These are phyloP conservation scores for Aspergillus ochraceoroseus DNA, from an alignment of 2,329 filamentous ascomycete species.

Conservation along the genomic window DNA sequence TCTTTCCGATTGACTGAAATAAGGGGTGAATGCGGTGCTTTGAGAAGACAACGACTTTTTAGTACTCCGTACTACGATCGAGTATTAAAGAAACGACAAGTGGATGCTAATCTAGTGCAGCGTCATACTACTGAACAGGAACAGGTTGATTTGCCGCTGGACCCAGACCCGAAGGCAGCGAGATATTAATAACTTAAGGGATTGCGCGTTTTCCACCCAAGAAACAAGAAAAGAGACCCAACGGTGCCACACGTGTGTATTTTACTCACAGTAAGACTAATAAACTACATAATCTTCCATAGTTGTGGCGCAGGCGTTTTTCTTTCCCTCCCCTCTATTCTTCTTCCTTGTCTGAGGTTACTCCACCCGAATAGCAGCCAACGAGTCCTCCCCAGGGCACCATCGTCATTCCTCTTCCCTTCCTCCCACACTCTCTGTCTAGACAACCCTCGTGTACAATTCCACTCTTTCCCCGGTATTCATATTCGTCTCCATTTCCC, in stretches of 20 bases:
- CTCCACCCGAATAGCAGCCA: constrained; percentile 4
- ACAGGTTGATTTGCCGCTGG: constrained; percentile 8
- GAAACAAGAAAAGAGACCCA: constrained; percentile 14
- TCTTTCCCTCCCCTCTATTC: constrained; percentile 1
- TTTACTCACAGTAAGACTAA: too few species aligned
- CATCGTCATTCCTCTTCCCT: constrained; percentile 19
- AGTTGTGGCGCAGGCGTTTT: constrained; percentile 27
- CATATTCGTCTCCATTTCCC: constrained; percentile 7
- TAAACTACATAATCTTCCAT: too few species aligned
- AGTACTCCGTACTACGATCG: too few species aligned
- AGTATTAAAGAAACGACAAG: too few species aligned
- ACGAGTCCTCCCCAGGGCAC: constrained; percentile 6
- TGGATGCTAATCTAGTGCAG: too few species aligned
- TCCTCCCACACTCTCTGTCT: constrained; percentile 9
- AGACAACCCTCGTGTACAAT: constrained; percentile 9
- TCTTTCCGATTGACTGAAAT: too few species aligned
- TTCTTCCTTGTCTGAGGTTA: constrained; percentile 6
- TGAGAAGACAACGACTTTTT: too few species aligned
- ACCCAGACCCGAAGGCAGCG: constrained; percentile 8
- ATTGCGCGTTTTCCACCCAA: constrained; percentile 20
- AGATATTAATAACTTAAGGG: constrained; percentile 16
- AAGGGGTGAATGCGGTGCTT: too few species aligned
- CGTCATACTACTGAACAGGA: too few species aligned
- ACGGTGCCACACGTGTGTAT: constrained; percentile 21
- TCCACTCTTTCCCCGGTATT: constrained; percentile 9